Conservation (phyloP, 2,329 filamentous ascomycete species). For the Aureobasidium pullulans region DNA sequence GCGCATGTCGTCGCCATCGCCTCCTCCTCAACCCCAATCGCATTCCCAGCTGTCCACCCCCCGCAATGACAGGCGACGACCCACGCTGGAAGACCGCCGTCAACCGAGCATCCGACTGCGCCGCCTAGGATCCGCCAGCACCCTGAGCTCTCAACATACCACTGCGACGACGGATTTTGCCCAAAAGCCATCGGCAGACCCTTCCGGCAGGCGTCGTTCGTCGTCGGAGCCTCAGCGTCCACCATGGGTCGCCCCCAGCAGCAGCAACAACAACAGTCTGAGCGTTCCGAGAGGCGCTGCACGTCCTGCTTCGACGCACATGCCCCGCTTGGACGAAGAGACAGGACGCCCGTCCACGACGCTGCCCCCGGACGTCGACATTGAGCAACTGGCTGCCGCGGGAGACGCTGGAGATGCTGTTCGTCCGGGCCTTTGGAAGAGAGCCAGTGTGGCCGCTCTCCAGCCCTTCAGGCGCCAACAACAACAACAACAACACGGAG, state of each 20-base stretch:
- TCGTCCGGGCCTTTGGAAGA: slow-evolving; percentile 7
- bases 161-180: slow-evolving; percentile 3
- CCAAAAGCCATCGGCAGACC: neutral
- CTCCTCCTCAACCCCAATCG: neutral
- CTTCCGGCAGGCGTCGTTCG: slow-evolving; percentile 1
- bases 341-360: neutral
- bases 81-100: slow-evolving; percentile 6
- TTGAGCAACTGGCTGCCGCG: neutral
- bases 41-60: neutral
- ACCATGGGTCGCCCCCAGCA: neutral
- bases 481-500: neutral
- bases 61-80: slow-evolving; percentile 1
- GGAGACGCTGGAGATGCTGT: neutral
- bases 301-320: neutral
- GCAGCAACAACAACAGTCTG: neutral
- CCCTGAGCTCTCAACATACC: neutral
- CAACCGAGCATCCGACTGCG: slow-evolving; percentile 14
- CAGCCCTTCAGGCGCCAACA: neutral
- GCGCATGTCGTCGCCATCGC: neutral
- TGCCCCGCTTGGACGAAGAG: slow-evolving; percentile 11
- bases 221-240: slow-evolving; percentile 11
- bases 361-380: neutral
- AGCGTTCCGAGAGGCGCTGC: neutral
- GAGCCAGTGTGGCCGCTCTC: slow-evolving; percentile 9
- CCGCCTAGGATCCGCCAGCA: slow-evolving; percentile 8